Evolutionary conservation across 1,284 basidiomycete genomes (phyloP), one percentile per base, ranked within the genome.

Genomic region (Cryptococcus maquisensis): DNA sequence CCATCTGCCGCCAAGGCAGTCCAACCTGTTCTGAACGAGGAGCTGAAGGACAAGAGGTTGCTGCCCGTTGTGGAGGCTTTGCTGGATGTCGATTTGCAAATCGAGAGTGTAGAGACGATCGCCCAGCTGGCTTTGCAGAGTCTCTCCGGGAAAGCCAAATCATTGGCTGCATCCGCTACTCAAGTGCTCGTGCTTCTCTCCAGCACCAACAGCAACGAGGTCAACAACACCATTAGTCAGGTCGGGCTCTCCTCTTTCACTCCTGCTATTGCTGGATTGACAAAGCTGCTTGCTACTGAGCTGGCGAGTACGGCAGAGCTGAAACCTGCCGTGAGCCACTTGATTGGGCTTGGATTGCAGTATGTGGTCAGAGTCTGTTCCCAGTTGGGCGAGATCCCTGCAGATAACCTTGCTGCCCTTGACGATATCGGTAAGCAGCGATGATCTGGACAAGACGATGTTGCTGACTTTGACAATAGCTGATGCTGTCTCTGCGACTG

Each of bases 311-410:
- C 20, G 8, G n/a, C 39, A 40, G 44, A 46, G 10, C n/a, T 46
- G 3, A 28, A 18, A 20, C 10, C 49, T 0, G 54, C 56, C 3
- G 43, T 63, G 1, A n/a, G 36, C 1, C 49, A 57, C 21, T 44
- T 68, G 12, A 45, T 67, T 5, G 55, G 63, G 12, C 38, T 62
- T 23, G 65, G 64, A 1, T 43, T 71, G 43, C 61, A 65, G 38
- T 55, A 49, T 40, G 60, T 58, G 7, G 61, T 64, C 1, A 54
- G 61, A 38, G 23, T 60, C 1, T 61, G 63, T 18, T 63, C 60
- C 2, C 55, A 59, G 9, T 53, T 60, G 9, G 46, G 35, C 4
- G 57, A 54, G 12, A 54, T 68, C 1, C 42, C 49, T 1, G 49
- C 38, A 3, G 63, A 59, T 9, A 60, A 56, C 12, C 23, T 58